Evolutionary conservation across 371 early-diverging fungal species (phyloP).

Genomic region (Syncephalastrum monosporum): DNA sequence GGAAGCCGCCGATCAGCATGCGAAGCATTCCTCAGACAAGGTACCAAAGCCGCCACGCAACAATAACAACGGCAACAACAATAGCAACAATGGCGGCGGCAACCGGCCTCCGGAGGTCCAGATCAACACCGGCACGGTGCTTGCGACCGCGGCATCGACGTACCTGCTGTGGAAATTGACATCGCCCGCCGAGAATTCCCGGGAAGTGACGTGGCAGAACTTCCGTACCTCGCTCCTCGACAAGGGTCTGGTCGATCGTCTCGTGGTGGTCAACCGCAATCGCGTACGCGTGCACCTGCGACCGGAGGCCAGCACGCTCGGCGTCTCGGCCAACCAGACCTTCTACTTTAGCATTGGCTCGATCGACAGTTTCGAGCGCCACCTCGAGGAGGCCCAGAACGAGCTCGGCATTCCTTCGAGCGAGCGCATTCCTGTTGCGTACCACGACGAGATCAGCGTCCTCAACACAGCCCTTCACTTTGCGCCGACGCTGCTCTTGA

Average conservation of each 20-base stretch:
- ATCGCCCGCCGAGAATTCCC: constrained; percentile 45
- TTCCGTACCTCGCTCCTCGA: constrained; percentile 87
- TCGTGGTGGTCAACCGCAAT: constrained; percentile 85
- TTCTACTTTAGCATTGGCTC: constrained; percentile 91
- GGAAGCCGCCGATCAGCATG: constrained; percentile 13
- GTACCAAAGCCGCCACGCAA: constrained; percentile 10
- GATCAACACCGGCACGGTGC: constrained; percentile 47
- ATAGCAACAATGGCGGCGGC: constrained; percentile 4
- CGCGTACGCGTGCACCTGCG: constrained; percentile 81
- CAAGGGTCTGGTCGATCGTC: constrained; percentile 88
- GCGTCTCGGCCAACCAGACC: constrained; percentile 27
- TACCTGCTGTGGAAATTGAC: constrained; percentile 56
- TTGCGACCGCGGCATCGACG: constrained; percentile 51
- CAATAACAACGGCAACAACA: constrained; percentile 6
- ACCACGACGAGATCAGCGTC: constrained; percentile 76
- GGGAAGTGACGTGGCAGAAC: constrained; percentile 91
- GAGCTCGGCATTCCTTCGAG: constrained; percentile 88
- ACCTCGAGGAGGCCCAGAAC: constrained; percentile 85
- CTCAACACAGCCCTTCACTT: constrained; percentile 77
- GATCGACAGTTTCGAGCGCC: constrained; percentile 93
- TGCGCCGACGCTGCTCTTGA: constrained; percentile 89
- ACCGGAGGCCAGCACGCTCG: constrained; percentile 61
- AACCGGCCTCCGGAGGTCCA: constrained; percentile 28
- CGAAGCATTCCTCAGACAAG: constrained; percentile 14
- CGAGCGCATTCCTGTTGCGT: constrained; percentile 90